Conservation (phyloP, 73 alveolate species). For the Loxodes magnus region DNA sequence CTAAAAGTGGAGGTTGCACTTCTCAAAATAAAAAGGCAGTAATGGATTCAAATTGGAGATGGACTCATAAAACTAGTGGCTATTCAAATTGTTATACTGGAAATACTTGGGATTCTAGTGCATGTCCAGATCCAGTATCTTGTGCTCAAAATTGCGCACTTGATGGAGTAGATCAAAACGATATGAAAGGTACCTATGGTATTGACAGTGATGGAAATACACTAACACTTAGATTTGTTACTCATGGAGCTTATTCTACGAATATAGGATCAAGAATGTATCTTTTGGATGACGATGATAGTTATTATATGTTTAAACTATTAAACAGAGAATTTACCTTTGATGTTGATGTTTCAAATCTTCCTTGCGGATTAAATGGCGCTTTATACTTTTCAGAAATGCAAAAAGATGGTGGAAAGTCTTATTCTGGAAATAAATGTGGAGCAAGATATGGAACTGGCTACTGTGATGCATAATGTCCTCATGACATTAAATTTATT, state of each 20-base stretch:
- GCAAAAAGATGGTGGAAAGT: constrained; percentile 37
- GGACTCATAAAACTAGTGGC: constrained; percentile 32
- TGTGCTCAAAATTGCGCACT: constrained; percentile 33
- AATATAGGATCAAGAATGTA: constrained; percentile 28
- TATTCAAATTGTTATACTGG: constrained; percentile 14
- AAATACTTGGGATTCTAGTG: constrained; percentile 9
- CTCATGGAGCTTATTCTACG: no score
- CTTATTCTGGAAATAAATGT: constrained; percentile 16
- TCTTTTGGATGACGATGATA: constrained; percentile 15
- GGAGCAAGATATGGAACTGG: constrained; percentile 45
- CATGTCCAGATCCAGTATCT: constrained; percentile 29
- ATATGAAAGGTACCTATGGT: constrained; percentile 15
- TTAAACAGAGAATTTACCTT: constrained; percentile 31
- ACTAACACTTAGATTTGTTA: constrained; percentile 19
- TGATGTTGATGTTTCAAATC: constrained; percentile 21
- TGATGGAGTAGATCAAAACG: constrained; percentile 19
- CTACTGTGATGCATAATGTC: no score
- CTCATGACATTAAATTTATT: constrained; percentile 40
- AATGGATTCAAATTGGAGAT: constrained; percentile 34
- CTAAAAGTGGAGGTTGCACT: no score
- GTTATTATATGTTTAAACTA: constrained; percentile 32
- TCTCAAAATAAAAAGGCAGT: no score
- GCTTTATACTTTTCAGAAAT: constrained; percentile 42
- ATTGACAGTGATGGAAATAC: constrained; percentile 9
- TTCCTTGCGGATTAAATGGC: constrained; percentile 41